A percentile compares a stretch with the other conserved stretches of the same genome.
phyloP scores from a whole-genome alignment of 805 yeast genomes.

The Candida endomychidarum region DNA sequence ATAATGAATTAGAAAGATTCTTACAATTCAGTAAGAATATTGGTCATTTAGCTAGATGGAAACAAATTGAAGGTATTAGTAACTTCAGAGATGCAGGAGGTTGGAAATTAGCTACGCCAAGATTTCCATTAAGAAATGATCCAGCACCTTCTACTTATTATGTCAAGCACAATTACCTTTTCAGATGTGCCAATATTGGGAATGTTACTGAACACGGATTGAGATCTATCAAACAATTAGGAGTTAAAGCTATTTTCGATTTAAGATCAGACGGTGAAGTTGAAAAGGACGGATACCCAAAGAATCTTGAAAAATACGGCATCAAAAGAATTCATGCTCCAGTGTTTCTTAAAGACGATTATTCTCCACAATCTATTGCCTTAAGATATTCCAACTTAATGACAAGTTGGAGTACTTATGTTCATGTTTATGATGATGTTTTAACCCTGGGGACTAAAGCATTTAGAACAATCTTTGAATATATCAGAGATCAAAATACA shows the following conservation, averaged over 20 bases:
- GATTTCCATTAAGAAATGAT: slow-evolving; percentile 16
- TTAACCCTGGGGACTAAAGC: slow-evolving; percentile 48
- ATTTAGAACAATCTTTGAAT: slow-evolving; percentile 51
- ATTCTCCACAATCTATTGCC: slow-evolving; percentile 67
- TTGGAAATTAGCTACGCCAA: slow-evolving; percentile 46
- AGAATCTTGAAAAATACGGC: slow-evolving; percentile 38
- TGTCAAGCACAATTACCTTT: slow-evolving; percentile 56
- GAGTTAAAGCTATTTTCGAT: slow-evolving; percentile 61
- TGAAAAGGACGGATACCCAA: slow-evolving; percentile 43
- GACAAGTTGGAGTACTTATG: slow-evolving; percentile 62
- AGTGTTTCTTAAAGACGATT: slow-evolving; percentile 51
- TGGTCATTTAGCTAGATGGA: slow-evolving; percentile 55
- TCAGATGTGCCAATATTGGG: slow-evolving; percentile 63
- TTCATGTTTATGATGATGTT: slow-evolving; percentile 60
- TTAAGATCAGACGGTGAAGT: slow-evolving; percentile 64
- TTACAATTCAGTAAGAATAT: slow-evolving; percentile 33
- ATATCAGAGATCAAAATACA: slow-evolving; percentile 50
- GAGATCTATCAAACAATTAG: slow-evolving; percentile 38
- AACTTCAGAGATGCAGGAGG: slow-evolving; percentile 86
- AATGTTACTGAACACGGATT: slow-evolving; percentile 53
- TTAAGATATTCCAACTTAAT: slow-evolving; percentile 52
- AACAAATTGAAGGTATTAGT: slow-evolving; percentile 60
- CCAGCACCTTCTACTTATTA: slow-evolving; percentile 24
- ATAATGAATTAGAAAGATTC: slow-evolving; percentile 55
- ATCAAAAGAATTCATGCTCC: slow-evolving; percentile 54